Evolutionary conservation across 2,329 filamentous ascomycete species (phyloP).

Genomic region (Fusarium keratoplasticum): DNA sequence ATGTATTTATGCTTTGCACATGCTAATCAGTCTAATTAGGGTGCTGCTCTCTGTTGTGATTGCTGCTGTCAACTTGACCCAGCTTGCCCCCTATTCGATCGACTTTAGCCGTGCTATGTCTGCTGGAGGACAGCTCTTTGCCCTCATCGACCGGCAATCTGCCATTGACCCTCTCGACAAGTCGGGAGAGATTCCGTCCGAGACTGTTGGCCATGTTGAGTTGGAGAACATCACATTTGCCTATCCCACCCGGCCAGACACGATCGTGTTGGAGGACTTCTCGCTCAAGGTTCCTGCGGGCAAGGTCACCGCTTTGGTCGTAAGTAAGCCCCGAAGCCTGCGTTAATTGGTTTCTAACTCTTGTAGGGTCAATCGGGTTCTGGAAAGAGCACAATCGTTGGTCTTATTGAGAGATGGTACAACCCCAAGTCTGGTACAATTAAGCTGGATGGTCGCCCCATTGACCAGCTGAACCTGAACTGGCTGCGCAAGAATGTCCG

Average conservation of each 20-base stretch:
- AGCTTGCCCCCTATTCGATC: constrained; percentile 52
- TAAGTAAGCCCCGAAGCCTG: too few species aligned
- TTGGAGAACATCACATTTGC: constrained; percentile 56
- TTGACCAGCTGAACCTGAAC: constrained; percentile 51
- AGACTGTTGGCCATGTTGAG: constrained; percentile 50
- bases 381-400: constrained; percentile 55
- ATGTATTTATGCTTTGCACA: not conserved
- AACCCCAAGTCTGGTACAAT: constrained; percentile 49
- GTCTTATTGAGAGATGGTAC: constrained; percentile 55
- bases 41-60: constrained; percentile 55
- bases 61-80: constrained; percentile 51
- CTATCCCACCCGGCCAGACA: constrained; percentile 58
- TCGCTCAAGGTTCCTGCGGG: constrained; percentile 57
- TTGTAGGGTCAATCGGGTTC: constrained; percentile 47
- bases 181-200: constrained; percentile 45
- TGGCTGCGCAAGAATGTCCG: constrained; percentile 54
- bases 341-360: too few species aligned
- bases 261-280: constrained; percentile 56
- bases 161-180: constrained; percentile 51
- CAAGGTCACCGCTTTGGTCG: constrained; percentile 57
- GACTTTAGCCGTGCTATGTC: constrained; percentile 54
- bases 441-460: constrained; percentile 50
- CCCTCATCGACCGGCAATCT: constrained; percentile 53
- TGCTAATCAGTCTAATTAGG: constrained; percentile 25
- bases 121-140: constrained; percentile 51